Percentiles rank a stretch among this genome's conserved stretches.
phyloP scores from a whole-genome alignment of 1,284 basidiomycete species.

The Austroboletus rostrupii region DNA sequence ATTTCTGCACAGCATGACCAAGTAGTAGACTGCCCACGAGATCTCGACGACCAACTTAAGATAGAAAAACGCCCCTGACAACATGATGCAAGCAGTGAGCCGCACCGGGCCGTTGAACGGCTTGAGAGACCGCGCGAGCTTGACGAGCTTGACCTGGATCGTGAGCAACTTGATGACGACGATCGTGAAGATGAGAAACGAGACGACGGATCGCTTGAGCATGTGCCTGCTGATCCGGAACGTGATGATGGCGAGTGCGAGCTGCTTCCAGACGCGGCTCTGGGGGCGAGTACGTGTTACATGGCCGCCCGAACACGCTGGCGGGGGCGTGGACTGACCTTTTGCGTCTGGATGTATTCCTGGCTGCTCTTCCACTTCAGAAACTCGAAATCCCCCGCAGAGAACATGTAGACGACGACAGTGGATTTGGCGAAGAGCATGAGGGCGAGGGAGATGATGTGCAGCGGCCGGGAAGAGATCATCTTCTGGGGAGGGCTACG shows the following conservation, averaged over 20 bases:
- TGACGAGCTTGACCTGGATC: conserved; percentile 30
- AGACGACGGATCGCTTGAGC: conserved; percentile 28
- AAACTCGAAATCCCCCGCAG: conserved; percentile 17
- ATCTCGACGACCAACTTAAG: conserved; percentile 27
- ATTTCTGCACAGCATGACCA: conserved; percentile 26
- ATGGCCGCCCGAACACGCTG: neutral
- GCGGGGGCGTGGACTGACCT: conserved; percentile 12
- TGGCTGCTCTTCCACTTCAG: conserved; percentile 16
- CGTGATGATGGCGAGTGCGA: conserved; percentile 24
- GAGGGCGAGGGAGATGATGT: conserved; percentile 11
- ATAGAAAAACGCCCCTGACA: conserved; percentile 28
- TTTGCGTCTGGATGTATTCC: conserved; percentile 18
- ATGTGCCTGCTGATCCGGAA: conserved; percentile 27
- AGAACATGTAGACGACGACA: conserved; percentile 20
- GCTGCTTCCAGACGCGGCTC: conserved; percentile 23
- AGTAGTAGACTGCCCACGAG: conserved; percentile 28
- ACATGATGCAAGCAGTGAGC: conserved; percentile 21
- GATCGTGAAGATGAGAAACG: conserved; percentile 29
- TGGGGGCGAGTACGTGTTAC: conserved; percentile 1
- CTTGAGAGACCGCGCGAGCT: conserved; percentile 24
- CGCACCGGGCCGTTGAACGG: conserved; percentile 25
- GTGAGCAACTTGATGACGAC: conserved; percentile 28
- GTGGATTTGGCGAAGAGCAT: conserved; percentile 21
- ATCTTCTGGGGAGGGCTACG: conserved; percentile 10
- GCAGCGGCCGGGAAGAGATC: conserved; percentile 12